Evolutionary conservation across 2,329 filamentous ascomycete species (phyloP).

Genomic region (Trichoderma cornu-damae): DNA sequence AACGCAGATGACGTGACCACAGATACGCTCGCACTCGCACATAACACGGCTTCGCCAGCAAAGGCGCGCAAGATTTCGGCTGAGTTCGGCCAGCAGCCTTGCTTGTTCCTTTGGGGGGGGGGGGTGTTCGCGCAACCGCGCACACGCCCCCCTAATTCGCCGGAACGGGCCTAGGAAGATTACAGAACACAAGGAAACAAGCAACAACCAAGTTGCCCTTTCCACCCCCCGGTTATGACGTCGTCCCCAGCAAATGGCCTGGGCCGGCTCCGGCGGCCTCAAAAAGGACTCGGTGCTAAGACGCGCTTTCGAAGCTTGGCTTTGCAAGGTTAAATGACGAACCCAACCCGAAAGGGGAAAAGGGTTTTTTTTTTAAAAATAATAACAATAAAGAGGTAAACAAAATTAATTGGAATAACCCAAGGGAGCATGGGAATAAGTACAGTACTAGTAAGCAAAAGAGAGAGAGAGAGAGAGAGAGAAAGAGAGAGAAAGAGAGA

Average conservation of each 20-base stretch:
- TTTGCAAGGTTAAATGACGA: background rate
- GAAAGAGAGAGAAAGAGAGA: background rate
- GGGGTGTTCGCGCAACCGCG: background rate
- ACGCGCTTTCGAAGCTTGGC: constrained; percentile 7
- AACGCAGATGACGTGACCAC: constrained; percentile 2
- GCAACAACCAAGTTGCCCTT: background rate
- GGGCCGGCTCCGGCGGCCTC: constrained; percentile 24
- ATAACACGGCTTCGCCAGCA: background rate
- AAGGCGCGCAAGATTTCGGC: constrained; percentile 12
- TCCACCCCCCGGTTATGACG: constrained; percentile 19
- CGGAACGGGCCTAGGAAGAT: constrained; percentile 2
- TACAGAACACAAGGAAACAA: background rate
- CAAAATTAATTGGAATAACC: too few relatives aligned
- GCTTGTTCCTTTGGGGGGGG: too few relatives aligned
- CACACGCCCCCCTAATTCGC: constrained; percentile 1
- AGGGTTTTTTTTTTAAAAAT: too few relatives aligned
- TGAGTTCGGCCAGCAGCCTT: constrained; percentile 15
- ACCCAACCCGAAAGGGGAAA: too few relatives aligned
- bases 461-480: background rate
- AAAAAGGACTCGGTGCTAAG: background rate
- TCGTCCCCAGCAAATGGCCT: constrained; percentile 21
- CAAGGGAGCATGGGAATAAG: too few relatives aligned
- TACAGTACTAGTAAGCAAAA: too few relatives aligned
- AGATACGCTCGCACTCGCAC: background rate
- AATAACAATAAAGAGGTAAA: too few relatives aligned